Percentiles rank a stretch among this genome's conserved stretches.
Conservation (phyloP, 1,139 yeast genomes). For the Scheffersomyces illinoinensis region DNA sequence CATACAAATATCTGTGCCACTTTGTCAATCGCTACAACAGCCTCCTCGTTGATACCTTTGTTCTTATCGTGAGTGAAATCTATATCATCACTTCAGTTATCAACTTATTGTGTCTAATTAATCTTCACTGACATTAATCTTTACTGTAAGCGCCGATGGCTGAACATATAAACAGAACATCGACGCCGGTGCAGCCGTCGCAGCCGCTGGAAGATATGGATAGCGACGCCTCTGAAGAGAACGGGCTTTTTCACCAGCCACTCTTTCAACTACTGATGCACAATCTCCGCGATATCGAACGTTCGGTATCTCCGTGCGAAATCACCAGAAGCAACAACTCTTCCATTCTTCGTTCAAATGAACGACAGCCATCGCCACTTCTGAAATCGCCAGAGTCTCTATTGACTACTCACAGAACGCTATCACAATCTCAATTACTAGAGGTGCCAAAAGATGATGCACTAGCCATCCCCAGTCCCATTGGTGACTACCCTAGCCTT, state of each 20-base stretch:
- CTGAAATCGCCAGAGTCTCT: background rate
- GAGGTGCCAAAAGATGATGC: background rate
- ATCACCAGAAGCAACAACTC: constrained; percentile 5
- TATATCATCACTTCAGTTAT: background rate
- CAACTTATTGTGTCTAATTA: background rate
- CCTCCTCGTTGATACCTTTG: background rate
- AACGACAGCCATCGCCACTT: background rate
- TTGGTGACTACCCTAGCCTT: background rate
- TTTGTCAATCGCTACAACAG: background rate
- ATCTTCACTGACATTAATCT: background rate
- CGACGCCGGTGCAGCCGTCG: background rate
- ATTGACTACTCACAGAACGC: background rate
- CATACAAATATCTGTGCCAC: background rate
- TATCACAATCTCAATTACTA: background rate
- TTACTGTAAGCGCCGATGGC: background rate
- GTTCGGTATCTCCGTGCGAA: constrained; percentile 34
- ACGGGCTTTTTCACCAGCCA: constrained; percentile 21
- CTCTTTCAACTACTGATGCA: constrained; percentile 24
- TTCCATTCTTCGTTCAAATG: background rate
- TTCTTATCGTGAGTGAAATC: background rate
- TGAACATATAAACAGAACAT: background rate
- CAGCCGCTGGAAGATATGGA: background rate
- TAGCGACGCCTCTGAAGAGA: background rate
- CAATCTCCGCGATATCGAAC: constrained; percentile 23
- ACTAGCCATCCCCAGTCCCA: background rate